Base-by-base conservation (phyloP, 148 eudicot genomes). In the Spergularia marina region DNA sequence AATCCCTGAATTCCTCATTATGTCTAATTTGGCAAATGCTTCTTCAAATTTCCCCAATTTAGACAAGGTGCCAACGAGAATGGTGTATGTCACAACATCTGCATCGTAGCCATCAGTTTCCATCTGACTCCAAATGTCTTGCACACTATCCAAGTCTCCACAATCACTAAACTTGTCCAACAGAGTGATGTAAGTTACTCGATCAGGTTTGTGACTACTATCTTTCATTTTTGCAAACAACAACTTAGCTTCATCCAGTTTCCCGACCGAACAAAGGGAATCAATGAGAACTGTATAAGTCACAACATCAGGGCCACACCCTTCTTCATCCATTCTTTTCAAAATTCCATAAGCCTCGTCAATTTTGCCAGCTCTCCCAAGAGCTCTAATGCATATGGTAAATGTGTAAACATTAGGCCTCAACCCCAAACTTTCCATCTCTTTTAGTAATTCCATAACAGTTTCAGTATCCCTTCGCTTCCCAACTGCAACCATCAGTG, bases 401-500 rank as follows among this genome's bases (percentile, higher is more conserved):
- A 85, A 95, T 4, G 98, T 95, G 59, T 95, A 95, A 18, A 90
- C 90, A 84, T 95, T 95, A 20, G 97, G 98, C 79, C 85, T 85
- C 77, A 95, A 77, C 34, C 97, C 97, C 84, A 95, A 80, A 77
- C 74, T 67, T 77, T 89, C 91, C 98, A 95, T 92, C 81, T 95
- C 98, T 71, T 76, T 71, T 68, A 95, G 84, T 69, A 92, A 87
- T 65, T 39, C 79, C 87, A 95, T 85, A 44, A 95, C 96, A 55
- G 93, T 90, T 61, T 79, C 85, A 68, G 79, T 87, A 78, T 95
- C 98, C 84, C 97, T 84, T 76, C 91, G 87, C 82, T 85, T 95
- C 66, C 97, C 98, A 6, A 83, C 76, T 41, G 97, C 97, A 70
- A 89, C 98, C 98, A 95, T 92, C 77, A 95, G 97, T 6, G 98